Conservation (phyloP, 345 rosid genomes). For the Lumnitzera racemosa region DNA sequence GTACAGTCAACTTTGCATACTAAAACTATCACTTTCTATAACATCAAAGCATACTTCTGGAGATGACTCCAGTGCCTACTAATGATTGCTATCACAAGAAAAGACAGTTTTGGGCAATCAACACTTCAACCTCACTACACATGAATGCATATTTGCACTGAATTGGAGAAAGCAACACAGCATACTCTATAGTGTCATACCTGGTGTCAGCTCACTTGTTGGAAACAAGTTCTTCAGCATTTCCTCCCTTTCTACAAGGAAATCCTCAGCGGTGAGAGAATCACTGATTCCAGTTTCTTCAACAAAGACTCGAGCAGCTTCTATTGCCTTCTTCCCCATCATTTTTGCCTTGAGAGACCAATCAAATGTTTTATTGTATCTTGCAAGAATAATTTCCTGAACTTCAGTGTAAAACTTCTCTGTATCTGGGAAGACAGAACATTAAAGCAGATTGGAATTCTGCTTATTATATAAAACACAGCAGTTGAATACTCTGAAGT, state of each 20-base stretch:
- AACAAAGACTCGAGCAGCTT: slow-evolving; percentile 73
- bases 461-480: not conserved
- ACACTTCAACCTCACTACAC: no score
- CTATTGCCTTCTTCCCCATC: slow-evolving; percentile 94
- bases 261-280: slow-evolving; percentile 73
- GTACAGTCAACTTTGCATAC: no score
- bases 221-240: slow-evolving; percentile 75
- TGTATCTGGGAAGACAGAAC: slow-evolving; percentile 46
- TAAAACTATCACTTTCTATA: no score
- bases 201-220: slow-evolving; percentile 81
- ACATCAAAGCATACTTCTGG: no score
- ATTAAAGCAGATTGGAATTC: not conserved
- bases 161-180: not conserved
- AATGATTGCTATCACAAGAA: no score
- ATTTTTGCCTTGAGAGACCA: slow-evolving; percentile 91
- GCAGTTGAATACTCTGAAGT: not conserved
- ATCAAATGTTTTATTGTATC: slow-evolving; percentile 80
- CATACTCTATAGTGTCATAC: slow-evolving; percentile 16
- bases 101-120: not conserved
- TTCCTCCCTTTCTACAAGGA: slow-evolving; percentile 69
- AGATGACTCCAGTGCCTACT: no score
- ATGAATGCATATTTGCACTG: no score
- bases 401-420: slow-evolving; percentile 92
- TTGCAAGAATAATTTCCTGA: slow-evolving; percentile 71
- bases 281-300: slow-evolving; percentile 78